Conservation (phyloP, 169 alveolate genomes). For the Plasmodium blacklocki region DNA sequence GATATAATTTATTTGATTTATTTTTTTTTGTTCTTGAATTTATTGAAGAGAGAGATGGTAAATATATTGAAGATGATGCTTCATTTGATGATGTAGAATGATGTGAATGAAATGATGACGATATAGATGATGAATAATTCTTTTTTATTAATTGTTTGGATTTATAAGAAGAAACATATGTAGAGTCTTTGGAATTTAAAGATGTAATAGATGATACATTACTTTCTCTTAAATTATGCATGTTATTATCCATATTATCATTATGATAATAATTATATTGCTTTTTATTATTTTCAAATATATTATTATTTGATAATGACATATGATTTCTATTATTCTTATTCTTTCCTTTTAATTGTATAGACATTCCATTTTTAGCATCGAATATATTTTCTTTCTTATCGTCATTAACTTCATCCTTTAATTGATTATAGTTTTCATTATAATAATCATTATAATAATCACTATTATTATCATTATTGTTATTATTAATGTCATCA, state of each 20-base stretch:
- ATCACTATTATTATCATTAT: no score
- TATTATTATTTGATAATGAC: not conserved
- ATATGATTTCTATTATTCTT: not conserved
- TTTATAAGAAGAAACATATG: not conserved
- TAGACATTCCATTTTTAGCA: not conserved
- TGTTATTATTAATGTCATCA: no score
- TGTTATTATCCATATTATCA: not conserved
- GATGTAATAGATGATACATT: not conserved
- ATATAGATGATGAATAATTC: not conserved
- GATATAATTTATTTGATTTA: constrained; percentile 25
- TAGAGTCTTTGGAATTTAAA: not conserved
- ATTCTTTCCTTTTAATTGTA: not conserved
- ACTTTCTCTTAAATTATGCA: not conserved
- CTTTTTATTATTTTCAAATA: not conserved
- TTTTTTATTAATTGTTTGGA: not conserved
- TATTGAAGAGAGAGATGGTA: constrained; percentile 21
- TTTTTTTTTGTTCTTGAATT: constrained; percentile 3
- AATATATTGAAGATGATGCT: constrained; percentile 8
- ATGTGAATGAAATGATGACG: constrained; percentile 5
- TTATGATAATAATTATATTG: not conserved
- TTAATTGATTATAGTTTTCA: not conserved
- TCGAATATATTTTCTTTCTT: not conserved
- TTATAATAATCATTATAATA: no score
- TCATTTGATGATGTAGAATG: not conserved
- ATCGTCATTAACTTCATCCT: not conserved